These are phyloP conservation scores for Chaetomium olivaceum DNA, from an alignment of 2,329 filamentous ascomycete genomes.

Conservation along the genomic window DNA sequence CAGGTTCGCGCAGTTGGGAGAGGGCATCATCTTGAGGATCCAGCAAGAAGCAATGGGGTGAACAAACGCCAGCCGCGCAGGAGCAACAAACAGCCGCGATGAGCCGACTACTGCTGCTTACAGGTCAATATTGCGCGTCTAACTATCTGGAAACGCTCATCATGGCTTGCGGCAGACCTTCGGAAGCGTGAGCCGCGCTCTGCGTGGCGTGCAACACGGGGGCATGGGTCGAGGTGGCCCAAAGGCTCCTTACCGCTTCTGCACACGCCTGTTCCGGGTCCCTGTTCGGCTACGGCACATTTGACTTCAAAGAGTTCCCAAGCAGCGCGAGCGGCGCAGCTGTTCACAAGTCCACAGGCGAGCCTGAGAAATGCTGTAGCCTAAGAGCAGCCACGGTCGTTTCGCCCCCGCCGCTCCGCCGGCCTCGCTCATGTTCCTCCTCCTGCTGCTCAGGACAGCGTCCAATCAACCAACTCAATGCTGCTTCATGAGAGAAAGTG, in stretches of 20 bases:
- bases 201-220: constrained; percentile 9
- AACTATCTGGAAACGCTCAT: not conserved
- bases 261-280: constrained; percentile 11
- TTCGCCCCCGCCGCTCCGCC: constrained; percentile 30
- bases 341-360: constrained; percentile 19
- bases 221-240: not conserved
- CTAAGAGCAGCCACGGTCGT: constrained; percentile 28
- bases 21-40: not conserved
- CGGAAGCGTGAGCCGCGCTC: constrained; percentile 20
- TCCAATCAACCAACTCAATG: constrained; percentile 12
- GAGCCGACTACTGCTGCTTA: constrained; percentile 2
- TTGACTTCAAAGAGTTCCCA: constrained; percentile 18
- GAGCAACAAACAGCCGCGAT: constrained; percentile 18
- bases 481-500: not conserved
- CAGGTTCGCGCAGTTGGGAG: not conserved
- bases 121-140: constrained; percentile 16
- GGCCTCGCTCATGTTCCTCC: constrained; percentile 22
- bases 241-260: constrained; percentile 18
- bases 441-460: constrained; percentile 12
- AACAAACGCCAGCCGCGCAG: constrained; percentile 28
- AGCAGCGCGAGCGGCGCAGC: constrained; percentile 31
- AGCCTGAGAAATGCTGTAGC: constrained; percentile 33
- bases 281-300: constrained; percentile 28
- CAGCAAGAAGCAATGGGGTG: constrained; percentile 5
- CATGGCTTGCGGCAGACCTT: constrained; percentile 12